Conservation (phyloP, 139 green algal species). For the Chlorella ohadii region DNA sequence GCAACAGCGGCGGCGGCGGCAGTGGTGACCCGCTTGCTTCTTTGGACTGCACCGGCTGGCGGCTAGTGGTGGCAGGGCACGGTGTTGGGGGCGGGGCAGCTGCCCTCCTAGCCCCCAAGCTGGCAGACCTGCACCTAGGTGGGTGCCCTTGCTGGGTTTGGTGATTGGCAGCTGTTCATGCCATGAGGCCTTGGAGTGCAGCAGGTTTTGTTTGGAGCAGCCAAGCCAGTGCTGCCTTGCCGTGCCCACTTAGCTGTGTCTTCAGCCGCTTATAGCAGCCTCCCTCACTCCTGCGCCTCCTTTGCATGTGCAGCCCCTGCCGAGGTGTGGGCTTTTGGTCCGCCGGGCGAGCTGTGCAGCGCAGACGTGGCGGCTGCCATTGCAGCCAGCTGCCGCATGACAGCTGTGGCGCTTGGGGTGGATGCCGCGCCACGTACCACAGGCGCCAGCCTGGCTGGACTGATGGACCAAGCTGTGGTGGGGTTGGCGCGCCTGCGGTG, state of each 20-base stretch:
- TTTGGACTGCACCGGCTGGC: conserved; percentile 15
- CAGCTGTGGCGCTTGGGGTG: conserved; percentile 2
- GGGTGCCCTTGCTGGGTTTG: no score
- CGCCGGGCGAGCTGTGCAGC: conserved; percentile 24
- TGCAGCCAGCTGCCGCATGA: not conserved
- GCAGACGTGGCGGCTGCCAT: not conserved
- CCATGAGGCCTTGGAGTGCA: no score
- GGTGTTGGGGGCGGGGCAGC: conserved; percentile 21
- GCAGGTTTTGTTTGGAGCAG: no score
- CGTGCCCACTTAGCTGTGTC: no score
- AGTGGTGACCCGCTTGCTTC: not conserved
- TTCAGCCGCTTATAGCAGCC: no score
- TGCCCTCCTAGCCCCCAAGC: not conserved
- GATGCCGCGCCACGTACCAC: conserved; percentile 1
- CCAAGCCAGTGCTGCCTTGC: no score
- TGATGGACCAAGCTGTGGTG: conserved; percentile 19
- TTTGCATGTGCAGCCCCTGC: not conserved
- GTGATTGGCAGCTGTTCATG: no score
- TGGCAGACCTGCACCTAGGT: conserved; percentile 18
- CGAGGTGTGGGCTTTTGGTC: conserved; percentile 10
- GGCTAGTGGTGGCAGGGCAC: conserved; percentile 28
- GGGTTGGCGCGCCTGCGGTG: conserved; percentile 28
- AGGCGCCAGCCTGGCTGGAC: not conserved
- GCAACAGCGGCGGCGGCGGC: not conserved
- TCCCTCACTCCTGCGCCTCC: not conserved